These are phyloP conservation scores for Ilex aquifolium DNA, from an alignment of 257 asterid species.

Conservation along the genomic window DNA sequence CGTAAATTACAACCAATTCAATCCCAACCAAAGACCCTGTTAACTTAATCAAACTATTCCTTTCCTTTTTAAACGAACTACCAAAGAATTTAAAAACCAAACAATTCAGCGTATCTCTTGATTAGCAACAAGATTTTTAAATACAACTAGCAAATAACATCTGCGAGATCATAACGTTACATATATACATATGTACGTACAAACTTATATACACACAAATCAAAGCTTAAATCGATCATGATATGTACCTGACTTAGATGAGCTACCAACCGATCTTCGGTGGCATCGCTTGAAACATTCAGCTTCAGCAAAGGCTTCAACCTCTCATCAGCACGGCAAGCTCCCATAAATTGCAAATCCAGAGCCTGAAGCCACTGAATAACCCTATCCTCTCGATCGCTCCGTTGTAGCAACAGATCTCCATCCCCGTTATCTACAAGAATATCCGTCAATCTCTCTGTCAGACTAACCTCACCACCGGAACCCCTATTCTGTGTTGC, in stretches of 20 bases:
- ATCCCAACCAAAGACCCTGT: background rate
- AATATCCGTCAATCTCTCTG: constrained; percentile 46
- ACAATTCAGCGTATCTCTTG: background rate
- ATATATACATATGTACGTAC: background rate
- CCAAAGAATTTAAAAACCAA: background rate
- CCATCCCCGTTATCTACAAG: constrained; percentile 48
- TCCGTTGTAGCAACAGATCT: constrained; percentile 56
- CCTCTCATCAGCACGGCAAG: constrained; percentile 96
- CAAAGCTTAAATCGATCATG: background rate
- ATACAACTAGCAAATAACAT: too few species aligned
- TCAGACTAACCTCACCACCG: constrained; percentile 22
- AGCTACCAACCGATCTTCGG: constrained; percentile 72
- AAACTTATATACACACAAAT: too few species aligned
- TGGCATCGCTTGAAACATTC: constrained; percentile 54
- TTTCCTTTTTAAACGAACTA: background rate
- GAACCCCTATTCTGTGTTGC: too few species aligned
- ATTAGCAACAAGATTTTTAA: too few species aligned
- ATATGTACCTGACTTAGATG: constrained; percentile 67
- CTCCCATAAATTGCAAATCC: constrained; percentile 91
- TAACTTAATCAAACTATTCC: too few species aligned
- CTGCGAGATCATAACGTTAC: too few species aligned
- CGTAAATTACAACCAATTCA: too few species aligned
- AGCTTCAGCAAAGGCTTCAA: constrained; percentile 88
- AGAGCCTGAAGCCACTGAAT: constrained; percentile 71
- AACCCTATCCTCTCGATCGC: constrained; percentile 51